Evolutionary conservation across 495 filamentous ascomycete species (phyloP), one percentile per base, ranked within the genome.

Genomic region (Trichoderma reesei): DNA sequence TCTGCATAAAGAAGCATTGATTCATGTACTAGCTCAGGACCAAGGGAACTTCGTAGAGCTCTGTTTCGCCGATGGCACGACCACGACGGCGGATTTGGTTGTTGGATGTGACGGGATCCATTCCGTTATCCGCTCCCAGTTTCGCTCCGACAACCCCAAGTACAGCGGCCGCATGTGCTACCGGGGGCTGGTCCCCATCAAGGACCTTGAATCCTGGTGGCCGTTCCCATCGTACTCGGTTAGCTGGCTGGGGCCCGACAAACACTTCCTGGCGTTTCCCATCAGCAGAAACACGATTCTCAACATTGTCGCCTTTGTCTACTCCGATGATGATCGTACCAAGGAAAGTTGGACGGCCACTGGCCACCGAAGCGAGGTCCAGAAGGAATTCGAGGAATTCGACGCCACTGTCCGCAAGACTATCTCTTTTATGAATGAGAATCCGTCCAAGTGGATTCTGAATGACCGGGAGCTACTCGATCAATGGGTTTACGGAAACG

Each of bases 81-180:
- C 67, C 0, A 65, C 68, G 1, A 36, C 42, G 1, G 71, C 72
- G 1, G 68, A 74, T 46, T 62, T 76, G 4, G 76, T 84, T 10
- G 79, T 86, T 61, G 83, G 78, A n/a, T 82, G 79, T 66, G 83
- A 85, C 67, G 83, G 83, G 2, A 80, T 85, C 64, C 78, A 76
- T 60, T 83, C 81, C 4, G 68, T 70, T 1, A 72, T 83, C 0
- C 74, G 82, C 33, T 71, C 72, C 0, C 71, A 72, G 60, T 73
- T 66, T 60, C 48, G 66, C n/a, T 31, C 64, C 5, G 70, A 71
- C 60, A 72, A 75, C 60, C 74, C 80, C 0, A 56, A 69, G 18
- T 84, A 77, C 70, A 78, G 66, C 0, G 79, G 80, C 67, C 78
- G 81, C 63, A 66, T 75, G 26, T 75, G 76, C 33, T 82, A 75